Base-by-base conservation (phyloP, 192 early-diverging fungal species). In the Podila clonocystis region DNA sequence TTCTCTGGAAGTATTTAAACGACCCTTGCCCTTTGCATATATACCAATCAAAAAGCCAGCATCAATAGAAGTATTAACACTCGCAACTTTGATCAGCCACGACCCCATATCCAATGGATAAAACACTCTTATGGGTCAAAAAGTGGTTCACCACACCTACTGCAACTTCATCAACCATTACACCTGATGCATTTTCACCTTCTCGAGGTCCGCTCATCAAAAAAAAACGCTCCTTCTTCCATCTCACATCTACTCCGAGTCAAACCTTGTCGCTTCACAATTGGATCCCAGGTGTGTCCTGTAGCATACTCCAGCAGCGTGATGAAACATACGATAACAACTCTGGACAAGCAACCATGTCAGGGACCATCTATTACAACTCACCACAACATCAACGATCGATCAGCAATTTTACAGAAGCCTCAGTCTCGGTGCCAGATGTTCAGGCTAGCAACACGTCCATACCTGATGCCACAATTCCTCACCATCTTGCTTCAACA, bases 201-300 rank as follows among this genome's bases (percentile, higher is more conserved):
- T 26, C 52, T 8, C 22, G 52, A 55, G 19, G 2, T 55, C 52
- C 52, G 8, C 52, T 11, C 24, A 24, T 55, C 19, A 55, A 55
- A 26, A 55, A 55, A 55, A n/a, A 55, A n/a, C 52, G 52, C 19
- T 55, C 52, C n/a, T 55, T 55, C 52, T 55, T 55, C 22, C 12
- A 55, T 17, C 52, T 55, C n/a, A 4, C 52, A 55, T 55, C 11
- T 17, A 22, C 15, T 52, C 5, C 50, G 19, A 55, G 9, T 8
- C 52, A 3, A 22, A 9, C 52, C 0, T 22, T 22, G 22, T 55
- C 52, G 8, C 52, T 55, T 12, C 22, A 55, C 0, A 26, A 55
- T 55, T 1, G 22, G 22, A 55, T 22, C 12, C n/a, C 22, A 22
- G 52, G 52, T 3, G 5, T 11, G 5, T 9, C 52, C 2, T 2